Conservation (phyloP, 257 asterid species). For the Solanum clarkiae region DNA sequence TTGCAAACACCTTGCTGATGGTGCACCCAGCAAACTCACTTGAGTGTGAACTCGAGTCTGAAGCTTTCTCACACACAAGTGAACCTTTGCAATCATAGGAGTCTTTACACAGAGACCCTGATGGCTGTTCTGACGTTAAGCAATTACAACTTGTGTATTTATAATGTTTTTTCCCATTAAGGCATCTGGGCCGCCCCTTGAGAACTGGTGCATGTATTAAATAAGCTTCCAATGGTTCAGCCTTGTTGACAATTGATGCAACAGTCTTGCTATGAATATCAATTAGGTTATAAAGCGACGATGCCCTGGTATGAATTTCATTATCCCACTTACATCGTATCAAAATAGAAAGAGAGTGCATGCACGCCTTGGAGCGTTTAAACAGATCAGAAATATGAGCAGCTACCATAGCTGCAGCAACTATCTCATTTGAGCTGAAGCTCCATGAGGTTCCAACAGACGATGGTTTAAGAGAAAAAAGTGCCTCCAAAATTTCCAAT, state of each 20-base stretch:
- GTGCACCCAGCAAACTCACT: constrained; percentile 27
- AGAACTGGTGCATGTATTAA: constrained; percentile 43
- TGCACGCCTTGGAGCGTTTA: constrained; percentile 87
- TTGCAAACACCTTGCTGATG: constrained; percentile 45
- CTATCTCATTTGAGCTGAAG: constrained; percentile 87
- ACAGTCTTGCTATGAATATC: constrained; percentile 90
- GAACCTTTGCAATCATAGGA: constrained; percentile 26
- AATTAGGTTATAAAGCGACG: constrained; percentile 84
- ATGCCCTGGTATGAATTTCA: constrained; percentile 75
- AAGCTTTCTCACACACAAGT: constrained; percentile 21
- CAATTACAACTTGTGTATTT: constrained; percentile 39
- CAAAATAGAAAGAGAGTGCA: constrained; percentile 75
- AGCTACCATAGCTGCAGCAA: constrained; percentile 99
- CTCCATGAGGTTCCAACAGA: constrained; percentile 90
- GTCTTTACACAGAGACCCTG: constrained; percentile 23
- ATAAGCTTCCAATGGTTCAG: constrained; percentile 91
- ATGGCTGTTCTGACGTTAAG: constrained; percentile 39
- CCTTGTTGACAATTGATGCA: constrained; percentile 86
- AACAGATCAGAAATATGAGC: constrained; percentile 96
- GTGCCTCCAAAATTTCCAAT: constrained; percentile 85
- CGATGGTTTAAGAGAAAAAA: constrained; percentile 90
- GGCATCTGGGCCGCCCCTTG: constrained; percentile 38
- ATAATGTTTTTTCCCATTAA: constrained; percentile 41
- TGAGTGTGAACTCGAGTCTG: constrained; percentile 19
- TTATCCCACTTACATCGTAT: constrained; percentile 86